Base-by-base conservation (phyloP, 2,329 filamentous ascomycete genomes). In the Pyrenochaeta sp. region DNA sequence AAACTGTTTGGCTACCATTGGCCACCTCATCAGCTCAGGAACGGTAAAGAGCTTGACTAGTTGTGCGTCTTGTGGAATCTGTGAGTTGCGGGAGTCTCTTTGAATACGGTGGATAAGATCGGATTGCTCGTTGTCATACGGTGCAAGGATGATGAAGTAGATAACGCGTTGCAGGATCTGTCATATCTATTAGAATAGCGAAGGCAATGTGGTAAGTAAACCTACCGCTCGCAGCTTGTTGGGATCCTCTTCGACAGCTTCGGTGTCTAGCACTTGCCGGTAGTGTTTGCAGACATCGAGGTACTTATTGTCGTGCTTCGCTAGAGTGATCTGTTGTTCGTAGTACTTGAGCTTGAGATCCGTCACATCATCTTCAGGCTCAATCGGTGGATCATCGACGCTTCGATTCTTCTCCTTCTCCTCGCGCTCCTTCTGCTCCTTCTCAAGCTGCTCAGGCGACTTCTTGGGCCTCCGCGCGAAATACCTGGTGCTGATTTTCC, bases 231-330 rank as follows among this genome's bases (percentile, higher is more conserved):
- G 90, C 58, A 98, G 86, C 79, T 96, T 92, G 58, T 88, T 82
- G 7, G 92, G 85, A 74, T 97, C 92, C 65, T 96, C 87, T 78
- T 98, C 92, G 4, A 99, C 92, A 2, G 93, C 91, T 76, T 97
- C 92, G 0, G 96, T 99, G 74, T 99, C 94, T 57, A 99, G 80
- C 4, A 99, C 94, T 75, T 98, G 93, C 75, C 95, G 86, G 81
- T 98, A 99, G 79, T 99, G 88, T 80, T 99, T 99, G 87, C 95
- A 99, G 30, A 89, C 94, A 60, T 98, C 94, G 30, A 99, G 87
- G 72, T 99, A 99, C 78, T 97, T 97, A 81, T 92, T 87, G 62
- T 99, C 95, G 69, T 99, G 93, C 84, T 97, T 98, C 51, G 95
- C 91, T 47, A 99, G 83, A 41, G 87, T 90, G 71, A 99, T 96